These are phyloP conservation scores for Golubevia pallescens DNA, from an alignment of 1,284 basidiomycete species.

Conservation along the genomic window DNA sequence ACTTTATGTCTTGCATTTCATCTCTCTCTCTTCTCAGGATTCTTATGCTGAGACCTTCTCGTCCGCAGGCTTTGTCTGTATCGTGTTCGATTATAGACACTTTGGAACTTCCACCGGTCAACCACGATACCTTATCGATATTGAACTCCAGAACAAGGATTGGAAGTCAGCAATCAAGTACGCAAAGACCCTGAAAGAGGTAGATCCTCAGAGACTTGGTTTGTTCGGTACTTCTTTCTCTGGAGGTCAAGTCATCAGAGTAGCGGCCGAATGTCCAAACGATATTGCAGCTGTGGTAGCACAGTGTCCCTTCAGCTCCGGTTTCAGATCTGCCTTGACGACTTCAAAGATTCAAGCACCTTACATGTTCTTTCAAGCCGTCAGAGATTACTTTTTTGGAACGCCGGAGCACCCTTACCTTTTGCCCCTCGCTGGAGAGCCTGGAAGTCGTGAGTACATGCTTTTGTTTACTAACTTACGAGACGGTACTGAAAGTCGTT, in stretches of 20 bases:
- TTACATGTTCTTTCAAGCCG: slow-evolving; percentile 4
- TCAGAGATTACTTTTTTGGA: slow-evolving; percentile 30
- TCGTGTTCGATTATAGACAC: slow-evolving; percentile 47
- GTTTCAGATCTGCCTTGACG: slow-evolving; percentile 20
- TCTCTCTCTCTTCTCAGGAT: slow-evolving; percentile 7
- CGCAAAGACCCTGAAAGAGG: slow-evolving; percentile 14
- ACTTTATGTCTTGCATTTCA: too few relatives aligned
- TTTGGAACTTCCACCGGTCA: slow-evolving; percentile 24
- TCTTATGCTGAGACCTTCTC: slow-evolving; percentile 23
- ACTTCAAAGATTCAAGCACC: slow-evolving; percentile 15
- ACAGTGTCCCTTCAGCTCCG: slow-evolving; percentile 54
- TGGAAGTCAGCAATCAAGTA: slow-evolving; percentile 35
- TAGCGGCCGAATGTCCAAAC: slow-evolving; percentile 27
- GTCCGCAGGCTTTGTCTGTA: slow-evolving; percentile 25
- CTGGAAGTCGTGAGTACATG: slow-evolving; percentile 31
- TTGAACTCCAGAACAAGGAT: slow-evolving; percentile 30
- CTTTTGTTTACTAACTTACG: background rate
- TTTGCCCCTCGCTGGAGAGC: slow-evolving; percentile 23
- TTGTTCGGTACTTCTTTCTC: slow-evolving; percentile 46
- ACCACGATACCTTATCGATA: slow-evolving; percentile 39
- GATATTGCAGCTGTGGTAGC: slow-evolving; percentile 29
- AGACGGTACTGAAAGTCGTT: too few relatives aligned
- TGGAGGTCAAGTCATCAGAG: slow-evolving; percentile 41
- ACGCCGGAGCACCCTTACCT: slow-evolving; percentile 18
- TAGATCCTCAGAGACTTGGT: slow-evolving; percentile 31